Conservation (phyloP, 2,329 filamentous ascomycete species). For the Bipolaris zeicola region DNA sequence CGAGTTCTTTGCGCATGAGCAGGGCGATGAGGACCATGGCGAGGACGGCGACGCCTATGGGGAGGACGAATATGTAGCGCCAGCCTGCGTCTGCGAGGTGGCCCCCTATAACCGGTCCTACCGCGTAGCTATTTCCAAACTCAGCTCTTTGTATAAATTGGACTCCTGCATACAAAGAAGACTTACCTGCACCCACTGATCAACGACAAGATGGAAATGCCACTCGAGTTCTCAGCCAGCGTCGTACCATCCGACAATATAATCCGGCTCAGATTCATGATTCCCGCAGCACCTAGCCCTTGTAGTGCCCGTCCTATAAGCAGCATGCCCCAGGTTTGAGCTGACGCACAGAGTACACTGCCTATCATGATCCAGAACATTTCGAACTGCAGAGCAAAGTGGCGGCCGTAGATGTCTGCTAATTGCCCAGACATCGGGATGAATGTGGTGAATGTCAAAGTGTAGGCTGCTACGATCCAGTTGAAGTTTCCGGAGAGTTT, state of each 20-base stretch:
- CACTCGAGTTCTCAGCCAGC: conserved; percentile 75
- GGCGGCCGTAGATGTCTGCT: conserved; percentile 68
- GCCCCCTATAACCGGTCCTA: conserved; percentile 67
- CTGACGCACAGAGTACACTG: conserved; percentile 65
- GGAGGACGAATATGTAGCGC: conserved; percentile 70
- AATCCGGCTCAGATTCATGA: conserved; percentile 65
- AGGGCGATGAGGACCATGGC: conserved; percentile 62
- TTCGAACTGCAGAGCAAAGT: conserved; percentile 62
- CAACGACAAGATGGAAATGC: conserved; percentile 66
- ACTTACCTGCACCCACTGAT: conserved; percentile 59
- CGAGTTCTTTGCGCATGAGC: conserved; percentile 63
- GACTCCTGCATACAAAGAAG: not conserved
- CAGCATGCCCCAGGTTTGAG: conserved; percentile 64
- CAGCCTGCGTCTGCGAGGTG: conserved; percentile 62
- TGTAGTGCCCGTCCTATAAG: conserved; percentile 68
- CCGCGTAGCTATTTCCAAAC: conserved; percentile 57
- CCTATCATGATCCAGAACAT: conserved; percentile 61
- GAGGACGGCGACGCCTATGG: conserved; percentile 45
- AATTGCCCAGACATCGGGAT: conserved; percentile 70
- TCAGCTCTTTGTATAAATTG: not conserved
- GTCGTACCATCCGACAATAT: conserved; percentile 70
- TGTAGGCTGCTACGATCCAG: conserved; percentile 73
- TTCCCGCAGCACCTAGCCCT: conserved; percentile 65
- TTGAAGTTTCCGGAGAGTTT: conserved; percentile 60
- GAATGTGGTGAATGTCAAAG: conserved; percentile 69